A percentile compares a stretch with the other conserved stretches of the same genome.
These are phyloP conservation scores for Trichophyton benhamiae DNA, from an alignment of 2,329 filamentous ascomycete species.

Conservation along the genomic window DNA sequence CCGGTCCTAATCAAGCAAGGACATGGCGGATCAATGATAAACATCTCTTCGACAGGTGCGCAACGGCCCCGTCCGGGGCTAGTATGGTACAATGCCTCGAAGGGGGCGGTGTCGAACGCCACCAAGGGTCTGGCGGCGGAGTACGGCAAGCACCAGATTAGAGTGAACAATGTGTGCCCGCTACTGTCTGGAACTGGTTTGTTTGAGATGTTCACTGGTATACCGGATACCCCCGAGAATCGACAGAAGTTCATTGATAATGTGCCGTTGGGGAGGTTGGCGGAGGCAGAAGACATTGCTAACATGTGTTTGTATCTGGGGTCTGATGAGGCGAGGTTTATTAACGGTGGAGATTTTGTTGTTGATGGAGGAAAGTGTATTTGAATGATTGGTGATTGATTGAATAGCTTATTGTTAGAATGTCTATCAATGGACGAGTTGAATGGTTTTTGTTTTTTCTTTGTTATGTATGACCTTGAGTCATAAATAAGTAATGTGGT, in stretches of 20 bases:
- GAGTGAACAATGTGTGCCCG: conserved; percentile 60
- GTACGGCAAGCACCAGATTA: conserved; percentile 58
- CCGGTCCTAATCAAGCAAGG: conserved; percentile 29
- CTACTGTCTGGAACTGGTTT: conserved; percentile 56
- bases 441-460: neutral
- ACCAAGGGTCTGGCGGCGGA: conserved; percentile 59
- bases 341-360: conserved; percentile 60
- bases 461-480: neutral
- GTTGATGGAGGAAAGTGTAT: conserved; percentile 45
- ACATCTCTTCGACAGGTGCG: conserved; percentile 34
- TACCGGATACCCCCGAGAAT: conserved; percentile 35
- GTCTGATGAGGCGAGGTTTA: conserved; percentile 58
- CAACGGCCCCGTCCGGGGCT: conserved; percentile 31
- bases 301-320: conserved; percentile 59
- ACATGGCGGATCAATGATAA: conserved; percentile 32
- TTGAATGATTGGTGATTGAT: conserved; percentile 11
- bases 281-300: conserved; percentile 49
- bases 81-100: conserved; percentile 37
- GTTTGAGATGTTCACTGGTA: conserved; percentile 35
- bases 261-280: conserved; percentile 33
- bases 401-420: neutral
- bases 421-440: neutral
- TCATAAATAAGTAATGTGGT: neutral
- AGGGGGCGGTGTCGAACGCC: conserved; percentile 38
- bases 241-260: conserved; percentile 33